Evolutionary conservation across 495 filamentous ascomycete species (phyloP), one percentile per base, ranked within the genome.

Genomic region (Bombardia bombarda): DNA sequence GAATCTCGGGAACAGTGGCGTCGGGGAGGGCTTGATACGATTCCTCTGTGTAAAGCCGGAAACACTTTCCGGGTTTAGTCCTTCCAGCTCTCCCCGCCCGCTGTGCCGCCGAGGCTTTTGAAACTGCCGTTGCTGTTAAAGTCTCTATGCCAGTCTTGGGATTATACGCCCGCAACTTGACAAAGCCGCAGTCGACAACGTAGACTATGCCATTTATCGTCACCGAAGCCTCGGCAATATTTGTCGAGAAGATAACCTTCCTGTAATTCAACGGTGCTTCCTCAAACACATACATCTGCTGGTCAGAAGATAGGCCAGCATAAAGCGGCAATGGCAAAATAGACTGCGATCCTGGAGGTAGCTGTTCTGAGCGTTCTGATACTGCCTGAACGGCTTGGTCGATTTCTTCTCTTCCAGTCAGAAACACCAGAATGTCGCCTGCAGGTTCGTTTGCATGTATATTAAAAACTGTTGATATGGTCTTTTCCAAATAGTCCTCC

Each of bases 61-160:
- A 98, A 65, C 92, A 96, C 55, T 98, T 98, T 65, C 92, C 92
- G 22, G 92, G 90, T 33, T 87, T 78, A 14, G 92, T 98, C 84
- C 92, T 89, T 76, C 92, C 92, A 14, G 92, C 92, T 83, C 92
- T 87, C 82, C 92, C 93, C 18, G 90, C 83, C 17, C 92, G 84
- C 64, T 97, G 93, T 3, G 84, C 85, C 7, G 93, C 92, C 4
- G 90, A 88, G 14, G 93, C 90, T 64, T 92, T 89, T 9, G 93
- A 96, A 39, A 96, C 76, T 7, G 89, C 82, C 2, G 83, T 86
- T 14, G 79, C 81, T n/a, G 88, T 93, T 45, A 99, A 64, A 0
- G 86, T 86, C 41, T 95, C 90, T 48, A 97, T 95, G n/a, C 87
- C 86, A 7, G 84, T 92, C 19, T 57, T 72, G 2, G 90, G 87